These are phyloP conservation scores for Dacryopinax primogenitus DNA, from an alignment of 768 basidiomycete genomes.

Conservation along the genomic window DNA sequence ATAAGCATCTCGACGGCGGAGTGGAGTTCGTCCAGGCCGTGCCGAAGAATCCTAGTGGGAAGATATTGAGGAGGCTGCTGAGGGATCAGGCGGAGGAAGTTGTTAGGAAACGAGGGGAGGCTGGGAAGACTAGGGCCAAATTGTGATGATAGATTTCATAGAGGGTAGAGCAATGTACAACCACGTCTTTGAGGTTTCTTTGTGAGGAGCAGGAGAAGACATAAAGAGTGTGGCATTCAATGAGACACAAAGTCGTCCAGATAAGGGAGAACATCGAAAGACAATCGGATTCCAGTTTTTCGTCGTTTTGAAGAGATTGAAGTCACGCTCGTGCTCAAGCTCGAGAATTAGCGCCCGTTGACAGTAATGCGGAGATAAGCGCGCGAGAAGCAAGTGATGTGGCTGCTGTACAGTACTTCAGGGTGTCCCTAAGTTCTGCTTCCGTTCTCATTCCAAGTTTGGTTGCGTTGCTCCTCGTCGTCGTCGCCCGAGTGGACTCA, in stretches of 20 bases:
- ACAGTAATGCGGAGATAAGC: not conserved
- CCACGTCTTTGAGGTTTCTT: too few relatives aligned
- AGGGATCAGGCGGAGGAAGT: conserved; percentile 38
- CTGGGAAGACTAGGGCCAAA: conserved; percentile 20
- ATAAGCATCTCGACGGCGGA: conserved; percentile 49
- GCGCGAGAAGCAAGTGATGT: not conserved
- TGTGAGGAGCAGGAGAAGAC: too few relatives aligned
- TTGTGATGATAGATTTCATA: conserved; percentile 22
- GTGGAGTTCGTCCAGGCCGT: conserved; percentile 44
- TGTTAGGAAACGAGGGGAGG: conserved; percentile 9
- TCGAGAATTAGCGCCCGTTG: not conserved
- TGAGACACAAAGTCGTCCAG: too few relatives aligned
- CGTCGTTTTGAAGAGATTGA: too few relatives aligned
- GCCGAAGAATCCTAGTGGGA: conserved; percentile 51
- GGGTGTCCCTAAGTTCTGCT: conserved; percentile 1
- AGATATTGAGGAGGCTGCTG: conserved; percentile 35
- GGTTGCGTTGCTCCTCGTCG: conserved; percentile 5
- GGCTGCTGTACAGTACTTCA: conserved; percentile 10
- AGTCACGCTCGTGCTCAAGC: too few relatives aligned
- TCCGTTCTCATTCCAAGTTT: conserved; percentile 6
- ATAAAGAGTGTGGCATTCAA: too few relatives aligned
- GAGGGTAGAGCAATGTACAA: too few relatives aligned
- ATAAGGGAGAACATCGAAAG: too few relatives aligned
- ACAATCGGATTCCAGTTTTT: too few relatives aligned
- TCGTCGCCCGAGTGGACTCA: conserved; percentile 5